Percentiles rank a stretch among this genome's conserved stretches.
Conservation (phyloP, 2,329 filamentous ascomycete genomes). For the Exophiala viscosa region DNA sequence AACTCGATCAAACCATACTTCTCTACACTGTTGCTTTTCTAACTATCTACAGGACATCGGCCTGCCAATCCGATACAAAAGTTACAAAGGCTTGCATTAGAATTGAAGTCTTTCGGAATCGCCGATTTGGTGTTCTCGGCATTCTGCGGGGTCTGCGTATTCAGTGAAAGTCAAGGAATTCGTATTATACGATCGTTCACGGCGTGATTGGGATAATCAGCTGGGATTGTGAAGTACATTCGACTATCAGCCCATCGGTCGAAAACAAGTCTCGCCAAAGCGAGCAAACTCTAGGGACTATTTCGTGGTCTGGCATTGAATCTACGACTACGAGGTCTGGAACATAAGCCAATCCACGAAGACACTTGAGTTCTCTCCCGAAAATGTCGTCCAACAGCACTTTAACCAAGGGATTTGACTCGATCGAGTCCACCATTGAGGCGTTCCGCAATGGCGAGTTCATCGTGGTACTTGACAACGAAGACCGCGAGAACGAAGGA, state of each 20-base stretch:
- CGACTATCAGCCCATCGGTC: too few relatives aligned
- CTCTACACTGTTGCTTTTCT: conserved; percentile 6
- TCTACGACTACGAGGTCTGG: too few relatives aligned
- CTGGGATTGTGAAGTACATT: too few relatives aligned
- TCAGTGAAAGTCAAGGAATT: too few relatives aligned
- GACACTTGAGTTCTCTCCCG: neutral
- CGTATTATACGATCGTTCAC: too few relatives aligned
- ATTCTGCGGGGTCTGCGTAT: too few relatives aligned
- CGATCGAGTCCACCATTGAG: conserved; percentile 31
- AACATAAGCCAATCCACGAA: too few relatives aligned
- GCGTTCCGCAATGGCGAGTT: conserved; percentile 65
- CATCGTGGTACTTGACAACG: conserved; percentile 90
- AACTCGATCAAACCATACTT: neutral
- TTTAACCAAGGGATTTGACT: conserved; percentile 29
- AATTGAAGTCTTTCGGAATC: neutral
- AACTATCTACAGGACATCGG: conserved; percentile 27
- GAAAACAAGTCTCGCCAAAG: too few relatives aligned
- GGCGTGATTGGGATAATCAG: too few relatives aligned
- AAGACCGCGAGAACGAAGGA: conserved; percentile 93
- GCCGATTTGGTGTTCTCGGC: neutral
- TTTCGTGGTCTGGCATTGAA: too few relatives aligned
- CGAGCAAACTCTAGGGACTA: too few relatives aligned
- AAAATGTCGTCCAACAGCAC: conserved; percentile 15
- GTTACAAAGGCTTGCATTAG: neutral
- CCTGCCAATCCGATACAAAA: conserved; percentile 23